Evolutionary conservation across 306 rosid genomes (phyloP).

Genomic region (Gastrolobium bilobum): DNA sequence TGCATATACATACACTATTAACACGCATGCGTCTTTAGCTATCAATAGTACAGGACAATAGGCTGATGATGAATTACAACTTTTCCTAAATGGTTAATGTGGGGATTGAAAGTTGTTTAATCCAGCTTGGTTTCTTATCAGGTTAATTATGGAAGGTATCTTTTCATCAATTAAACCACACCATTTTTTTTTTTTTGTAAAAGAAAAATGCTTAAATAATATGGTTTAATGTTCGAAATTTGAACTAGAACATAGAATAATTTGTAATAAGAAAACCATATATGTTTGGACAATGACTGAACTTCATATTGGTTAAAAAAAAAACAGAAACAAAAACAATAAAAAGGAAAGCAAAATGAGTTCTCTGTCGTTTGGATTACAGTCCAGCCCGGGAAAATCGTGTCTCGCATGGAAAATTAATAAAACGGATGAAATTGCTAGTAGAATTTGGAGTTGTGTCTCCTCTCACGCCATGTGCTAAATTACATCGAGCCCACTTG

Average conservation of each 20-base stretch:
- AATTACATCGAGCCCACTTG: neutral
- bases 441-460: neutral
- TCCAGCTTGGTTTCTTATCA: neutral
- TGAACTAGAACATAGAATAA: conserved; percentile 10
- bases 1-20: neutral
- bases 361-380: neutral
- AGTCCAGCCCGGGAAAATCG: neutral
- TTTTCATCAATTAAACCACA: neutral
- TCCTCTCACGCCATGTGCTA: neutral
- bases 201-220: neutral
- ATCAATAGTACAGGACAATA: neutral
- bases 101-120: neutral
- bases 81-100: neutral
- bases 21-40: neutral
- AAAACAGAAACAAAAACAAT: neutral
- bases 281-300: conserved; percentile 13
- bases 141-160: neutral
- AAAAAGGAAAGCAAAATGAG: neutral
- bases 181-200: neutral
- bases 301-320: neutral
- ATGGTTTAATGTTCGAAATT: conserved; percentile 33
- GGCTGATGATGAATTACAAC: neutral
- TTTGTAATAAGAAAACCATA: neutral
- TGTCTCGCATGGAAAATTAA: conserved; percentile 25
- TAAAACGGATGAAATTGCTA: neutral